Evolutionary conservation across 345 rosid genomes (phyloP), one percentile per base, ranked within the genome.

Genomic region (Raphanus sativus): DNA sequence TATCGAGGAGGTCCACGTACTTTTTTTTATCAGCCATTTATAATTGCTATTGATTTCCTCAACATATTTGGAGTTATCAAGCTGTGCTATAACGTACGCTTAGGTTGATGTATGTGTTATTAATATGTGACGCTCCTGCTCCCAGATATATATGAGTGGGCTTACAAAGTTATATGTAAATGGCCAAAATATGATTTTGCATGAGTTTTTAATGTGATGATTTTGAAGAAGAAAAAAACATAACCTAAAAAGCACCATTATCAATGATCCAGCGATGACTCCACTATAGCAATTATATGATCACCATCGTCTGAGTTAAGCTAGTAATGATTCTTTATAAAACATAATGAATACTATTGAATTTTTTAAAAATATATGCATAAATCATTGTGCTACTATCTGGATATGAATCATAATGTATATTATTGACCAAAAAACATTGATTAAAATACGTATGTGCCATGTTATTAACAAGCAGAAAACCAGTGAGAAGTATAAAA

Each of bases 231-330:
- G 25, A 16, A 6, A 56, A 34, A 6, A 56, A 34, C 3, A 15
- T 38, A 2, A 56, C 58, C 15, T 3, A 58, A 42, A n/a, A 67
- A 58, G 60, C 73, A 67, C 54, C 60, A 75, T 75, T 16, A 66
- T 65, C 17, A 13, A 65, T 25, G 55, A 67, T 75, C 66, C 67
- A 75, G 67, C 78, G 32, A 42, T 40, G 78, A 67, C 67, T 67
- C 78, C 78, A 66, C 13, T 38, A 75, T 16, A 56, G 29, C 62
- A 63, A 52, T 24, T 17, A 12, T 26, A 55, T 65, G 17, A 52
- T 50, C 21, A 50, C 56, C 24, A 60, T 60, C 45, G 28, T 56
- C 42, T 66, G 38, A 65, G 40, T 11, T 34, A 65, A 42, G 16
- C 68, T 42, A 73, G 55, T 62, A 50, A 33, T 73, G 36, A 13